Evolutionary conservation across 2,329 filamentous ascomycete genomes (phyloP).

Genomic region (Fusarium brachygibbosum): DNA sequence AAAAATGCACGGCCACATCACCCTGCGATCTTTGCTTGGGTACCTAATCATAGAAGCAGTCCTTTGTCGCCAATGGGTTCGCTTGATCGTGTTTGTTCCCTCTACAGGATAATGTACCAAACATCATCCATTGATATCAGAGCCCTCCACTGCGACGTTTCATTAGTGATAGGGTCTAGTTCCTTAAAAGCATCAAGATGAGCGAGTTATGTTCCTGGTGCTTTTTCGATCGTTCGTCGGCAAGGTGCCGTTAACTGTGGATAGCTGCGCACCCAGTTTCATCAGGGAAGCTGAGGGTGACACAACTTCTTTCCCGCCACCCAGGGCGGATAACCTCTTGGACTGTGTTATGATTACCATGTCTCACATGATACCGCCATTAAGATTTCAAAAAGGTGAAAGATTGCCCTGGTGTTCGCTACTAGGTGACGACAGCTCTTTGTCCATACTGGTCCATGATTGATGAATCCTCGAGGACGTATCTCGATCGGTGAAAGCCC

Average conservation of each 20-base stretch:
- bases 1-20: slow-evolving; percentile 11
- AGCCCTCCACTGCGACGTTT: slow-evolving; percentile 19
- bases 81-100: not conserved
- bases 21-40: slow-evolving; percentile 24
- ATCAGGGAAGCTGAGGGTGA: slow-evolving; percentile 33
- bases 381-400: not conserved
- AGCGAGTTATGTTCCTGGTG: slow-evolving; percentile 1
- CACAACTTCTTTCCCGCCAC: slow-evolving; percentile 36
- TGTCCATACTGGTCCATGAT: not conserved
- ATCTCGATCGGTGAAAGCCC: not conserved
- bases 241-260: slow-evolving; percentile 41
- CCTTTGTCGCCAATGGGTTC: not conserved
- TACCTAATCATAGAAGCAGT: slow-evolving; percentile 2
- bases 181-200: not conserved
- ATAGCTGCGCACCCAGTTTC: slow-evolving; percentile 39
- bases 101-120: not conserved
- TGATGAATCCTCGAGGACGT: not conserved
- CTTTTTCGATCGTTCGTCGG: slow-evolving; percentile 16
- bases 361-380: slow-evolving; percentile 2
- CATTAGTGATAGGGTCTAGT: slow-evolving; percentile 6
- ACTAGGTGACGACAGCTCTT: not conserved
- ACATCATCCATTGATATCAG: not conserved
- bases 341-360: slow-evolving; percentile 2
- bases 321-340: slow-evolving; percentile 12
- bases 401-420: not conserved